These are phyloP conservation scores for Zhuliangozyma parablackwelliae DNA, from an alignment of 1,139 yeast species.

Conservation along the genomic window DNA sequence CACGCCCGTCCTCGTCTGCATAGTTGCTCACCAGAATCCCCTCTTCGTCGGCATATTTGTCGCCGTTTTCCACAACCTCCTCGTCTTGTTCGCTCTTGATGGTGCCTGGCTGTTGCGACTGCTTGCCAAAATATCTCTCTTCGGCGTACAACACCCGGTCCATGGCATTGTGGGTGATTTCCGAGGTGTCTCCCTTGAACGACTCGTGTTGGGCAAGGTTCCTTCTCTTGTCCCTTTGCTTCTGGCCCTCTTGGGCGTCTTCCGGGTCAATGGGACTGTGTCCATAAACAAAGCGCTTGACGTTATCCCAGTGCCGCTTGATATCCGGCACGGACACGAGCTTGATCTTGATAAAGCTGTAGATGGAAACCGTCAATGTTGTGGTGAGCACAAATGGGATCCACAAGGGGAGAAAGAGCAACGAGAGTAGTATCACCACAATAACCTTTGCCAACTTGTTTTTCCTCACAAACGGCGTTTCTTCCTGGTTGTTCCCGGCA, in stretches of 20 bases:
- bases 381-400: slow-evolving; percentile 48
- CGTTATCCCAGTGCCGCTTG: slow-evolving; percentile 31
- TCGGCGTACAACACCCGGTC: slow-evolving; percentile 39
- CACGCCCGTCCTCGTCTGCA: slow-evolving; percentile 9
- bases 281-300: slow-evolving; percentile 30
- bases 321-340: slow-evolving; percentile 21
- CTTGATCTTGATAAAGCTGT: slow-evolving; percentile 32
- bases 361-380: slow-evolving; percentile 32
- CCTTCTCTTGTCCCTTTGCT: slow-evolving; percentile 26
- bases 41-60: neutral
- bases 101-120: slow-evolving; percentile 5
- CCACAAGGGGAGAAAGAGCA: slow-evolving; percentile 47
- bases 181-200: slow-evolving; percentile 42
- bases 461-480: slow-evolving; percentile 30
- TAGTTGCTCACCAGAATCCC: slow-evolving; percentile 1
- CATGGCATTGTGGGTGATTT: slow-evolving; percentile 33
- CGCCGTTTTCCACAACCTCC: neutral
- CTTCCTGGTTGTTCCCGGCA: slow-evolving; percentile 34
- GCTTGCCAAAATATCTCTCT: slow-evolving; percentile 22
- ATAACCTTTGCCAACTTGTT: slow-evolving; percentile 24
- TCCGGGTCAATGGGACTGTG: slow-evolving; percentile 26
- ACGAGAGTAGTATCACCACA: slow-evolving; percentile 26
- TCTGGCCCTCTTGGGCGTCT: slow-evolving; percentile 30
- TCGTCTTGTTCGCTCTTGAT: slow-evolving; percentile 12
- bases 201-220: slow-evolving; percentile 29